Evolutionary conservation across 176 grass and related monocot genomes (phyloP), one percentile per base, ranked within the genome.

Genomic region (Zoysia japonica): DNA sequence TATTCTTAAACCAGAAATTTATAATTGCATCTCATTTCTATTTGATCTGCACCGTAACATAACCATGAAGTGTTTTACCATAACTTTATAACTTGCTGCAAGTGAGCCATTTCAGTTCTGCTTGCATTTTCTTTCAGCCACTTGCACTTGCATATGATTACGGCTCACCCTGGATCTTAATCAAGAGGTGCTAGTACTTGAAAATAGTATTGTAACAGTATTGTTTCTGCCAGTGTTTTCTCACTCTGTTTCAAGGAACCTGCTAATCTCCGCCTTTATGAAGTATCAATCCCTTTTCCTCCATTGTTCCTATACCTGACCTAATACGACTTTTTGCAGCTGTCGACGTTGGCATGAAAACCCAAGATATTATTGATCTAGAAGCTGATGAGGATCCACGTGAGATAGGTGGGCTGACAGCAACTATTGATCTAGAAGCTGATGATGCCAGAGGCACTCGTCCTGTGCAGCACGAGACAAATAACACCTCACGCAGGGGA

Each of bases 321-420:
- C 49, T 70, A 77, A 50, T 17, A 50, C 70, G 14, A 68, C 12
- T 47, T 79, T 46, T 47, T 80, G 67, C 28, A 52, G 43, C 3
- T 46, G 47, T 56, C 54, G 66, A 77, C 67, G 66, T 38, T 19
- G 7, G 19, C 35, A 65, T 11, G 44, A 12, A 66, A 64, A 35
- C 1, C 0, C 59, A 73, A 66, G 38, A 81, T 76, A 83, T 90
- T 40, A 71, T 90, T 16, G 72, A 87, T 13, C 28, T 28, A 28
- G 87, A 69, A 2, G 72, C 72, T 2, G 75, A 71, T 35, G 88
- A 83, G 43, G 46, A 40, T 35, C 4, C 50, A 52, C 14, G 11
- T 12, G 43, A 81, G 41, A 67, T 47, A 77, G 41, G 67, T 37
- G 36, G 28, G 63, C 13, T 64, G 49, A 57, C 39, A 43, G 19